These are phyloP conservation scores for Fennellomyces sp. DNA, from an alignment of 371 early-diverging fungal species.

Conservation along the genomic window DNA sequence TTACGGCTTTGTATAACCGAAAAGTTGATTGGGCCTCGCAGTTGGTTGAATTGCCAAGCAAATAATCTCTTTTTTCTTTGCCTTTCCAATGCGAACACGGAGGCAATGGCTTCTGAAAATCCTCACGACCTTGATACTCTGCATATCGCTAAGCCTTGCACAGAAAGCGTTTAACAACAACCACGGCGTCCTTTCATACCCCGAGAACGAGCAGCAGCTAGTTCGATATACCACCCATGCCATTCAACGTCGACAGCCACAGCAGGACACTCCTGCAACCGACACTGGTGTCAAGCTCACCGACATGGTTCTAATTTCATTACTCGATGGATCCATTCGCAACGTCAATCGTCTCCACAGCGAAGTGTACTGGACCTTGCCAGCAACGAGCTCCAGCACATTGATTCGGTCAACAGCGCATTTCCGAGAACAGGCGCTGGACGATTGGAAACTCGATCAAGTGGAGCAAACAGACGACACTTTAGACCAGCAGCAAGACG, in stretches of 20 bases:
- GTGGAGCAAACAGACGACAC: background rate
- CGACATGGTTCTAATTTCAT: constrained; percentile 39
- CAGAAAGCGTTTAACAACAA: background rate
- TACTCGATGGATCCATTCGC: constrained; percentile 51
- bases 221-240: constrained; percentile 3
- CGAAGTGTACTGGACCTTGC: constrained; percentile 41
- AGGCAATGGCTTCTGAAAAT: background rate
- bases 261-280: background rate
- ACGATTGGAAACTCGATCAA: background rate
- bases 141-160: background rate
- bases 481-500: background rate
- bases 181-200: background rate
- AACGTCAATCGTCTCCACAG: constrained; percentile 42
- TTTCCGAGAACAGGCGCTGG: background rate
- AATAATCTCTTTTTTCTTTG: no score
- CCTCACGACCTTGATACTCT: background rate
- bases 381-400: constrained; percentile 26
- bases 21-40: no score
- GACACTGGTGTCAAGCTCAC: constrained; percentile 17
- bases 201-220: background rate
- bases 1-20: no score
- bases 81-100: background rate
- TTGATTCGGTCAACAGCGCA: constrained; percentile 35
- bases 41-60: no score
- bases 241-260: constrained; percentile 1